phyloP scores from a whole-genome alignment of 345 rosid genomes.

The Cochlearia excelsa region DNA sequence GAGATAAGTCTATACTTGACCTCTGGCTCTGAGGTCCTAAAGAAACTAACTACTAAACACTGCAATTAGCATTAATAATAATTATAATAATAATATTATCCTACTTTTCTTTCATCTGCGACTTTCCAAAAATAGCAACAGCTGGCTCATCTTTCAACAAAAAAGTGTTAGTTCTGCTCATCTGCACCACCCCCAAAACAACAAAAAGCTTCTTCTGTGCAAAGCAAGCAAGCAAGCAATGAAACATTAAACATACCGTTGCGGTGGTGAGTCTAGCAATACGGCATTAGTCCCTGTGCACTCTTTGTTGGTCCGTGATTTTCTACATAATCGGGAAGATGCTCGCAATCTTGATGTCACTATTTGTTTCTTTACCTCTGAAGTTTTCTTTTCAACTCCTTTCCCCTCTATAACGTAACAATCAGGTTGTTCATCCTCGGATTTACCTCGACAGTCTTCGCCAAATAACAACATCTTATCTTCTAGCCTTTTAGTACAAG shows the following conservation, averaged over 20 bases:
- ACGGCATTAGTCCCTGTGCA: slow-evolving; percentile 19
- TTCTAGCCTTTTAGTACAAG: slow-evolving; percentile 11
- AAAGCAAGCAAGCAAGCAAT: no score
- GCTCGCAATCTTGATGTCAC: slow-evolving; percentile 18
- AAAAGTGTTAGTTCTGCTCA: slow-evolving; percentile 25
- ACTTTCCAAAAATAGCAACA: slow-evolving; percentile 13
- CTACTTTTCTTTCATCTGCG: slow-evolving; percentile 23
- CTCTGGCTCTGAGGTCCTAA: not conserved
- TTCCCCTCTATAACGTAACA: slow-evolving; percentile 9
- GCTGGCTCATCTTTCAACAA: slow-evolving; percentile 20
- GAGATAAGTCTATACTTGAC: no score
- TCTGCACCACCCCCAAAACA: slow-evolving; percentile 17
- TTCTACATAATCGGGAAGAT: slow-evolving; percentile 28
- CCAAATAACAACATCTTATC: not conserved
- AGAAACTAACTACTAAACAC: slow-evolving; percentile 15
- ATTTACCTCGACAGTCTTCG: not conserved
- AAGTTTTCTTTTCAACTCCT: slow-evolving; percentile 11
- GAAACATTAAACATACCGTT: slow-evolving; percentile 1
- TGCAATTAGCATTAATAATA: slow-evolving; percentile 17
- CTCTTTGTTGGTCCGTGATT: slow-evolving; percentile 10
- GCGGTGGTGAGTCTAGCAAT: slow-evolving; percentile 15
- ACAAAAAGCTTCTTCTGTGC: not conserved
- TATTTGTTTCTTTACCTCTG: slow-evolving; percentile 9
- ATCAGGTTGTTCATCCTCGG: slow-evolving; percentile 4
- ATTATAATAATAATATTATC: no score